phyloP scores from a whole-genome alignment of 129 eudicot genomes.

The Calendula officinalis region DNA sequence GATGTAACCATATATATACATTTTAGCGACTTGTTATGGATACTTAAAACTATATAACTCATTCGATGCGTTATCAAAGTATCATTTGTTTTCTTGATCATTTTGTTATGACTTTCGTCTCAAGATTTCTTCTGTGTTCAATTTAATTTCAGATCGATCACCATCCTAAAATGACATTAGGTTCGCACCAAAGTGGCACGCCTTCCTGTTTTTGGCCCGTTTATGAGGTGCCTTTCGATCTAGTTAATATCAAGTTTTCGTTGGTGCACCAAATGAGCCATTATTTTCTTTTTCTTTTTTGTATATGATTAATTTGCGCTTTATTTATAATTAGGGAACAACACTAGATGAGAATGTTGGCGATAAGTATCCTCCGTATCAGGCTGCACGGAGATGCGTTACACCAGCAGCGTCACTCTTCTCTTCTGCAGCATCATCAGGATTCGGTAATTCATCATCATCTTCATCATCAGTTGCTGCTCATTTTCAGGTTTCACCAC shows the following conservation, averaged over 20 bases:
- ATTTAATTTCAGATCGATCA: slow-evolving; percentile 6
- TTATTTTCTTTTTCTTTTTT: background rate
- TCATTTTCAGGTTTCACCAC: background rate
- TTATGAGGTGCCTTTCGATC: slow-evolving; percentile 8
- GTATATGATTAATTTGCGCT: background rate
- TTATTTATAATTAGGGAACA: slow-evolving; percentile 42
- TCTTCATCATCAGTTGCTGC: slow-evolving; percentile 1
- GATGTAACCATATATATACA: background rate
- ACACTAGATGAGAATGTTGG: slow-evolving; percentile 46
- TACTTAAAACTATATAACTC: background rate
- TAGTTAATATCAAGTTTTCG: background rate
- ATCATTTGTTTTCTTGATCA: background rate
- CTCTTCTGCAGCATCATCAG: slow-evolving; percentile 85
- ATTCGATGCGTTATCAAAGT: background rate
- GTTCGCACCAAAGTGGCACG: background rate
- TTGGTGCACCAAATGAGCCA: background rate
- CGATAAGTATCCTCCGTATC: slow-evolving; percentile 19
- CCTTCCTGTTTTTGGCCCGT: slow-evolving; percentile 8
- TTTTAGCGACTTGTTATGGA: background rate
- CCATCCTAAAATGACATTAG: slow-evolving; percentile 4
- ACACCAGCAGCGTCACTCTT: slow-evolving; percentile 32
- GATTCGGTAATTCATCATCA: slow-evolving; percentile 52
- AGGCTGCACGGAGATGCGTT: background rate
- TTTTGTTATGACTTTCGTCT: background rate
- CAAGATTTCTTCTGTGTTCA: background rate